Evolutionary conservation across 768 basidiomycete genomes (phyloP).

Genomic region (Boletus rufocinnamomeus): DNA sequence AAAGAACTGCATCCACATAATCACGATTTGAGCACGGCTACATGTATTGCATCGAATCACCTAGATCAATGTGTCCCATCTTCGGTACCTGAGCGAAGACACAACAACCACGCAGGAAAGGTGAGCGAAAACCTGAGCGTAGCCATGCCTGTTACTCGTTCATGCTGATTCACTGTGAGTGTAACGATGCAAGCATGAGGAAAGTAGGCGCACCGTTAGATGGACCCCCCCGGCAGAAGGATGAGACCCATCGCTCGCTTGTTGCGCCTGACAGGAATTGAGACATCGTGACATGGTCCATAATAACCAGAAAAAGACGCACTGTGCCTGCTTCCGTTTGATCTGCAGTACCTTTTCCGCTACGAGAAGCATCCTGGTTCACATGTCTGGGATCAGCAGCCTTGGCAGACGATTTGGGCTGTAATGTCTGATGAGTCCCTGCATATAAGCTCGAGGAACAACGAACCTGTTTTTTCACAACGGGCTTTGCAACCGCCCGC

Average conservation of each 20-base stretch:
- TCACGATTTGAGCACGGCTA: no score
- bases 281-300: neutral
- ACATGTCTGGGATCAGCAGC: neutral
- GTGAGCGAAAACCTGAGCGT: no score
- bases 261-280: neutral
- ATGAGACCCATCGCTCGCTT: neutral
- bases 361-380: neutral
- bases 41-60: no score
- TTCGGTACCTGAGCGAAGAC: no score
- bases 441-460: neutral
- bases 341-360: neutral
- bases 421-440: neutral
- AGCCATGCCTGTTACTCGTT: neutral
- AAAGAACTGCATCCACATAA: no score
- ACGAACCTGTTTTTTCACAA: neutral
- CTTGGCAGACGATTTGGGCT: neutral
- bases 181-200: fast-evolving
- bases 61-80: no score
- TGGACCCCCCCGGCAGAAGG: neutral
- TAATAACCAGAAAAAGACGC: neutral
- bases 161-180: neutral
- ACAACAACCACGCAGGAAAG: no score
- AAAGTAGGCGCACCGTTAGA: neutral
- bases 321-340: neutral
- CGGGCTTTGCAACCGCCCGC: neutral